These are phyloP conservation scores for Pseudogymnoascus sp. DNA, from an alignment of 2,329 filamentous ascomycete species.

Conservation along the genomic window DNA sequence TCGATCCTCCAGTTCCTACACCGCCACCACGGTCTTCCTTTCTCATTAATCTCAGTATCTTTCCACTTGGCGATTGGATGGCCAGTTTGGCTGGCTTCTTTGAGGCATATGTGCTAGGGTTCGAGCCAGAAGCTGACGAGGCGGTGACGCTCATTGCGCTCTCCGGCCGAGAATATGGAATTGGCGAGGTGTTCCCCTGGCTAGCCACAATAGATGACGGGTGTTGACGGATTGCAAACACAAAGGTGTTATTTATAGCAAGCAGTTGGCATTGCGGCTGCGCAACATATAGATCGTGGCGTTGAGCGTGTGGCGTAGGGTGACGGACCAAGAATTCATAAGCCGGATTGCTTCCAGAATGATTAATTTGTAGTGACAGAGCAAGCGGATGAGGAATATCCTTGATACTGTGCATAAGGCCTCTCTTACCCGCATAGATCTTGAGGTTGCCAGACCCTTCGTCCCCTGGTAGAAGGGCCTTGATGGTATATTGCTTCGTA, in stretches of 20 bases:
- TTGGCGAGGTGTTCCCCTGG: conserved; percentile 34
- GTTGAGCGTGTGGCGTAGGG: conserved; percentile 93
- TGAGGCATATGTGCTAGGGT: conserved; percentile 47
- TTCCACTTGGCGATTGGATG: conserved; percentile 87
- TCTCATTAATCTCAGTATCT: conserved; percentile 80
- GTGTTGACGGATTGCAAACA: conserved; percentile 92
- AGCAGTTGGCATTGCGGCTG: conserved; percentile 88
- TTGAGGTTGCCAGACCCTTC: conserved; percentile 84
- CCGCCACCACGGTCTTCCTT: conserved; percentile 56
- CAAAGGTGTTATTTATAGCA: conserved; percentile 93
- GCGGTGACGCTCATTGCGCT: conserved; percentile 59
- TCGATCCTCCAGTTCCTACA: conserved; percentile 34
- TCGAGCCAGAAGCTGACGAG: conserved; percentile 49
- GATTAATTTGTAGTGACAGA: conserved; percentile 79
- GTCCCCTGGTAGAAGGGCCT: conserved; percentile 83
- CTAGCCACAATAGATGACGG: conserved; percentile 50
- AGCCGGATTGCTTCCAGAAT: conserved; percentile 83
- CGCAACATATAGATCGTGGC: conserved; percentile 92
- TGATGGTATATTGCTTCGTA: conserved; percentile 85
- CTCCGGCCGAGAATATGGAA: conserved; percentile 52
- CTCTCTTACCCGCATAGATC: conserved; percentile 87
- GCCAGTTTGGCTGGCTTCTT: conserved; percentile 92
- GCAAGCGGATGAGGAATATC: conserved; percentile 91
- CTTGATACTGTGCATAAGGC: conserved; percentile 94
- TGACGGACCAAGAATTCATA: conserved; percentile 92